These are phyloP conservation scores for Saccharomycopsis capsularis DNA, from an alignment of 805 yeast genomes.

Conservation along the genomic window DNA sequence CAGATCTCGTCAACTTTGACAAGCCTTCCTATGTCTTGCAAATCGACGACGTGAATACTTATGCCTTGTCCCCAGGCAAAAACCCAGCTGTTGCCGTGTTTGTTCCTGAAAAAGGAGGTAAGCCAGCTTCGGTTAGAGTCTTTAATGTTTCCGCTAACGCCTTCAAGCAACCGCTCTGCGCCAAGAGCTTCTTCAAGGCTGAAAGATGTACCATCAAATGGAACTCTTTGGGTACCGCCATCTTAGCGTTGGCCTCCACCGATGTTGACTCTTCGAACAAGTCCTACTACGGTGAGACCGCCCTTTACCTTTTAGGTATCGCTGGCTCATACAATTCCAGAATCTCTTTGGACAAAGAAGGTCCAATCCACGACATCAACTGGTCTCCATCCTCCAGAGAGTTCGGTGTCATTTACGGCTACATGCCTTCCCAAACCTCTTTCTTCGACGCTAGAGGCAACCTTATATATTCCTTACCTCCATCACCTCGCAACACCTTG, in stretches of 20 bases:
- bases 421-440: conserved; percentile 94
- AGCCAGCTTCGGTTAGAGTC: conserved; percentile 83
- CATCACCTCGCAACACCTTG: conserved; percentile 83
- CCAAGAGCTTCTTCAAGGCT: conserved; percentile 90
- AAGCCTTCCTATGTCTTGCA: conserved; percentile 55
- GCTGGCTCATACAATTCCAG: conserved; percentile 89
- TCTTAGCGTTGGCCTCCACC: conserved; percentile 87
- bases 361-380: conserved; percentile 90
- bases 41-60: conserved; percentile 49
- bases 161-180: conserved; percentile 68
- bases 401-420: conserved; percentile 95
- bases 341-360: conserved; percentile 74
- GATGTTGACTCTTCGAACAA: conserved; percentile 93
- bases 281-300: conserved; percentile 95
- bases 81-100: conserved; percentile 88
- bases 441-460: conserved; percentile 94
- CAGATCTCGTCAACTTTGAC: conserved; percentile 34
- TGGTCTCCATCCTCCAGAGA: conserved; percentile 97
- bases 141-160: conserved; percentile 58
- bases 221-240: conserved; percentile 92
- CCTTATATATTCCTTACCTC: conserved; percentile 72
- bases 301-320: conserved; percentile 81
- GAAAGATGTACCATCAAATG: conserved; percentile 88
- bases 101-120: conserved; percentile 77
- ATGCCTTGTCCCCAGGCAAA: conserved; percentile 77